Evolutionary conservation across 2,329 filamentous ascomycete genomes (phyloP), one percentile per base, ranked within the genome.

Genomic region (Venturia effusa): DNA sequence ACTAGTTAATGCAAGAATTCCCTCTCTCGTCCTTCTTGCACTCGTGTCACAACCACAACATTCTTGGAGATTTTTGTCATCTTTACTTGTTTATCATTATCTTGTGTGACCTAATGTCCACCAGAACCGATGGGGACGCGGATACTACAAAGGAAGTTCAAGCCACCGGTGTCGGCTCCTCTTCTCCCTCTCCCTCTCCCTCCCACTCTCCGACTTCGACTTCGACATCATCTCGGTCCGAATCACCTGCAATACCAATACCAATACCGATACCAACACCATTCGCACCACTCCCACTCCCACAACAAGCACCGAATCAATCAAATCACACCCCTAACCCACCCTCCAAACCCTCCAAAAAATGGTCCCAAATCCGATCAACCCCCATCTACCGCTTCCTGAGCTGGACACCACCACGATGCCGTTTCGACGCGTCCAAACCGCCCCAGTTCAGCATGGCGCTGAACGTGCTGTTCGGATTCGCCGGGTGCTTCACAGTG

Each of bases 381-480:
- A 27, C 40, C 1, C 61, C 6, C 19, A 11, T 64, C 22, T 64
- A 64, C 41, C 27, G 19, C 27, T 40, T 61, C 22, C 27, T 64
- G 0, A 45, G 6, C 22, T 89, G 83, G 81, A 84, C 83, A 41
- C 89, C 88, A 0, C 79, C 79, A 62, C 80, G 82, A 68, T 89
- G 88, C 71, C 84, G 88, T 57, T 92, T 87, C 77, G 80, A 90
- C 68, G 81, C 85, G 0, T 73, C 83, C 0, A 80, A 83, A 63
- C 88, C 89, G 8, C 87, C 87, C 0, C 78, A 80, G 39, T 90
- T 93, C 73, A 87, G 83, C 1, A 76, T 90, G 68, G 77, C 78
- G 2, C 77, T 90, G 71, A 92, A 92, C 69, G 72, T 91, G 2
- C 74, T 92, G 0, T 90, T 91, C 66, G 86, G 82, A 0, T 81